Base-by-base conservation (phyloP, 2,329 filamentous ascomycete genomes). In the Neonectria ditissima region DNA sequence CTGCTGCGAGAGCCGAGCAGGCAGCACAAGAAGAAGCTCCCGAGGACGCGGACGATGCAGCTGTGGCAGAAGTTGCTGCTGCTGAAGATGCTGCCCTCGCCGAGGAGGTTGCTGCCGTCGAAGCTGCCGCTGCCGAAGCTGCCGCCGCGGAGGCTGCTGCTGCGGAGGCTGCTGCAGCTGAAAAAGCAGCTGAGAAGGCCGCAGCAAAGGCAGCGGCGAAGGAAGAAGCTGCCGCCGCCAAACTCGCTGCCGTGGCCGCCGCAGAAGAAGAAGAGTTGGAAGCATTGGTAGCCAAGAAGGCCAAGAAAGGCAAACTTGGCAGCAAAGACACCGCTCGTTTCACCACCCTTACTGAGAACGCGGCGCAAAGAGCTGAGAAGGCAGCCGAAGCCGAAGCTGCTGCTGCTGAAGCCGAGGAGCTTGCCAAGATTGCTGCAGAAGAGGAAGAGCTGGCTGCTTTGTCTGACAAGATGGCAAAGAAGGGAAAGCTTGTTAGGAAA, bases 331-430 rank as follows among this genome's bases (percentile, higher is more conserved):
- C 67, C n/a, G 69, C 69, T n/a, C 67, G 69, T 7, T 66, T 69
- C 9, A 63, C 62, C 45, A 26, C 65, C 22, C 45, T 72, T 9
- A 64, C 43, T 11, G 64, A 65, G 11, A 72, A 72, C 30, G 63
- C 52, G 14, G 41, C 60, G 14, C 60, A 50, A 32, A 63, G 69
- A 26, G 67, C 67, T 32, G 52, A 61, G 18, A 65, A 45, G 28
- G 61, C 59, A n/a, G 67, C 60, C 13, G 60, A 68, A 20, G 53
- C 34, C 7, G 5, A 37, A 14, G 62, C 61, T 2, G 67, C 61
- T 3, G 54, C 34, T n/a, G 78, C 82, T 59, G 79, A 75, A 4
- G 77, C 79, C 43, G 80, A 83, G 67, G 59, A 61, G 26, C 41
- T 59, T 20, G 65, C 48, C 4, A 59, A 41, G 1, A 69, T 58